Evolutionary conservation across 768 basidiomycete genomes (phyloP), one percentile per base, ranked within the genome.

Genomic region (Jaapia argillacea): DNA sequence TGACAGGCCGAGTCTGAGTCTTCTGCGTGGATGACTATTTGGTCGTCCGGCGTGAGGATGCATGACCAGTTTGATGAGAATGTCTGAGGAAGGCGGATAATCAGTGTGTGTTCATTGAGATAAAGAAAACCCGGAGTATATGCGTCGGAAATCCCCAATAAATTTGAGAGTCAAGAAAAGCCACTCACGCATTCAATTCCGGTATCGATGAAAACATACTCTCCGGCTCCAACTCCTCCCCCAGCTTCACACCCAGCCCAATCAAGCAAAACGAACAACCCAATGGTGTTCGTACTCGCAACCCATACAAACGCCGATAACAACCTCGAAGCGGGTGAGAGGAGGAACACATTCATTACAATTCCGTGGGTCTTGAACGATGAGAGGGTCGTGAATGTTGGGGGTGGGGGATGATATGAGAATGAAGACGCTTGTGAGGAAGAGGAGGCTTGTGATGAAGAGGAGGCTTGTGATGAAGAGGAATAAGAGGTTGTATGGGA

Each of bases 21-120:
- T 60, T 85, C 83, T 27, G 75, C 80, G 51, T 85, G 83, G 27
- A 85, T 80, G 26, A 84, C 80, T 45, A 85, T 80, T 48, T 81
- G 72, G 40, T 65, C 62, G 49, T 84, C 71, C 52, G 72, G n/a
- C n/a, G n/a, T 75, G 6, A 84, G 58, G 38, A 84, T 84, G 52
- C 82, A 85, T 20, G 81, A 83, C 83, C 83, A 85, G 45, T 84
- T 85, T 6, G 81, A 79, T 16, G 79, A 80, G 55, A 70, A 65
- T 10, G 73, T 68, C 82, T 84, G 47, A 33, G 28, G 16, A 33
- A 18, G 43, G 31, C 38, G 27, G 22, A 31, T 14, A 24, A 27
- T 12, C 49, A 18, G 21, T 45, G n/a, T 26, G 18, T 41, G 16
- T 24, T 18, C 24, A 27, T 20, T 21, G n/a, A n/a, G n/a, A n/a